Evolutionary conservation across 2,329 filamentous ascomycete genomes (phyloP).

Genomic region (Bipolaris victoriae): DNA sequence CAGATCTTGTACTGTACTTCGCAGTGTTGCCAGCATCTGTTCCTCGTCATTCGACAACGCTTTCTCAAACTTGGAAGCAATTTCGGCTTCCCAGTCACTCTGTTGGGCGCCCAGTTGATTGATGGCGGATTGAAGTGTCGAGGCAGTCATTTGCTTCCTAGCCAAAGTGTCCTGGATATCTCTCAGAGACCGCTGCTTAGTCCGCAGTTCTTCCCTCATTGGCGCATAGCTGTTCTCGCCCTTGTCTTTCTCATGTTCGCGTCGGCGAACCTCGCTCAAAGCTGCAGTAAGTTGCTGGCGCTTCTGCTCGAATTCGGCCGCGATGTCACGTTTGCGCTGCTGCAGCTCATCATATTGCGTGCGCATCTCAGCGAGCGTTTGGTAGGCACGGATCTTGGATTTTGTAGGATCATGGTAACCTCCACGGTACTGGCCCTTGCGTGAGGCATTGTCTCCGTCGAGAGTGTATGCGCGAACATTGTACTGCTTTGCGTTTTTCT

Average conservation of each 20-base stretch:
- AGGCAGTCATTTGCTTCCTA: constrained; percentile 66
- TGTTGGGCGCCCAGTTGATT: constrained; percentile 72
- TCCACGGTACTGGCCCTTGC: constrained; percentile 92
- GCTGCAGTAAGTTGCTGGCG: constrained; percentile 89
- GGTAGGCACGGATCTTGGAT: constrained; percentile 86
- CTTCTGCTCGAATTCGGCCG: constrained; percentile 73
- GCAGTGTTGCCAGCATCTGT: constrained; percentile 74
- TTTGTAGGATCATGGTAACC: constrained; percentile 87
- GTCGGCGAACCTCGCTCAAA: constrained; percentile 81
- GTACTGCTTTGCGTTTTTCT: constrained; percentile 90
- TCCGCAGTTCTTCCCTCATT: constrained; percentile 75
- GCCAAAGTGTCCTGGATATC: constrained; percentile 76
- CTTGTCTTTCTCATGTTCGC: constrained; percentile 77
- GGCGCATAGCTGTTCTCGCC: constrained; percentile 84
- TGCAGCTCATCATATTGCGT: constrained; percentile 73
- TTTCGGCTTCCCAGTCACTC: constrained; percentile 77
- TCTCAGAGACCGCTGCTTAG: constrained; percentile 76
- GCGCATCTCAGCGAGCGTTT: constrained; percentile 74
- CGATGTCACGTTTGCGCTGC: constrained; percentile 69
- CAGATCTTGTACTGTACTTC: constrained; percentile 71
- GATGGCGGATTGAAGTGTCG: constrained; percentile 70
- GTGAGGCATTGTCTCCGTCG: constrained; percentile 93
- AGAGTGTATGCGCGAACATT: constrained; percentile 91
- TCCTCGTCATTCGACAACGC: constrained; percentile 84
- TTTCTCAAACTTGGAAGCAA: constrained; percentile 90